Evolutionary conservation across 768 basidiomycete genomes (phyloP), one percentile per base, ranked within the genome.

Genomic region (Suillus decipiens): DNA sequence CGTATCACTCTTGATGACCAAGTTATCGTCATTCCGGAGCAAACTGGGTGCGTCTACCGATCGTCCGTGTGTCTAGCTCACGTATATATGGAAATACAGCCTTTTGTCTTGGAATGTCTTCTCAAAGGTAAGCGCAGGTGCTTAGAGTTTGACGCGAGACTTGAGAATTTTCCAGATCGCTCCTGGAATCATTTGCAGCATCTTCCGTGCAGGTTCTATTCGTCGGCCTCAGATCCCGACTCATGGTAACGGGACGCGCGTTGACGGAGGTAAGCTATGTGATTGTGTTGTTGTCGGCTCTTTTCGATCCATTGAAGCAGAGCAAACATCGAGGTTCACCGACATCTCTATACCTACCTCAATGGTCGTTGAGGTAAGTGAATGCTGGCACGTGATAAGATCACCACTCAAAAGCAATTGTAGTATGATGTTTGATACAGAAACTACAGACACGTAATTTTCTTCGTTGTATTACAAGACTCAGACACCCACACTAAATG

Each of bases 201-300:
- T 88, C 47, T 80, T 86, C 62, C 73, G 73, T 37, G 72, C 84
- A 62, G 78, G 79, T 59, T 69, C 78, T 24, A 54, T 87, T 15
- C 0, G 19, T 11, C 66, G 69, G 37, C 28, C 60, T 28, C 45
- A 34, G 2, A 53, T 19, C 2, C 54, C 31, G 9, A 70, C 48
- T 61, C 56, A 34, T 39, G 65, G 48, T 63, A 64, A 70, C 70
- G 42, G 48, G 70, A n/a, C 31, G 31, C 31, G 11, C 10, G 19
- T 53, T 53, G 33, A 33, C 5, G 19, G 17, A 33, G 51, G 51
- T 53, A n/a, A n/a, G 31, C n/a, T 34, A 1, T 33, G 11, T 19
- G 6, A n/a, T 53, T n/a, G 33, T 11, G 5, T 11, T 53, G 5
- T 31, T 34, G 11, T 53, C n/a, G 10, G 51, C 51, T 51, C 19